phyloP scores from a whole-genome alignment of 306 rosid species.

The Glycyrrhiza uralensis region DNA sequence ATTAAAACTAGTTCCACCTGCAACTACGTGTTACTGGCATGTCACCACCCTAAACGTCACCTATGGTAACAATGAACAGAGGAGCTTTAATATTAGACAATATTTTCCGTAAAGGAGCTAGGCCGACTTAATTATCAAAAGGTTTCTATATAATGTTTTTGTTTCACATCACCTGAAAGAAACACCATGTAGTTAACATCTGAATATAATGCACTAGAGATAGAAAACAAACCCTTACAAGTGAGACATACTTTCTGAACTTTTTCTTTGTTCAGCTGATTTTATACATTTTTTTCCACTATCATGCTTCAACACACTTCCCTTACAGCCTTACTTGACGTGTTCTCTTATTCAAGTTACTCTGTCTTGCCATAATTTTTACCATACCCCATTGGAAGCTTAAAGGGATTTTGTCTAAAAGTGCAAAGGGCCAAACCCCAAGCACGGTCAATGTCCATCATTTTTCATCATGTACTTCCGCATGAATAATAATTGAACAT shows the following conservation, averaged over 20 bases:
- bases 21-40: too few relatives aligned
- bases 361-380: slow-evolving; percentile 17
- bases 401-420: slow-evolving; percentile 28
- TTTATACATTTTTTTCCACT: slow-evolving; percentile 31
- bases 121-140: slow-evolving; percentile 17
- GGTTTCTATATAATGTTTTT: slow-evolving; percentile 1
- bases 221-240: slow-evolving; percentile 33
- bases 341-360: slow-evolving; percentile 30
- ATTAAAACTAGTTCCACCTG: too few relatives aligned
- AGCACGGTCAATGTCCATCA: slow-evolving; percentile 37
- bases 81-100: background rate
- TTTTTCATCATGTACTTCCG: slow-evolving; percentile 30
- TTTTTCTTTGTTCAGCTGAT: slow-evolving; percentile 36
- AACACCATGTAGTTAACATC: slow-evolving; percentile 8
- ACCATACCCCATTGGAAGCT: slow-evolving; percentile 17
- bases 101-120: background rate
- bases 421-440: slow-evolving; percentile 27
- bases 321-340: slow-evolving; percentile 34
- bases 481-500: slow-evolving; percentile 41
- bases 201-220: slow-evolving; percentile 4
- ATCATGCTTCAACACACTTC: slow-evolving; percentile 21
- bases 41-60: too few relatives aligned
- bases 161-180: slow-evolving; percentile 24
- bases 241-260: slow-evolving; percentile 44
- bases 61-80: background rate